A percentile compares a stretch with the other conserved stretches of the same genome.
Evolutionary conservation across 2,329 filamentous ascomycete genomes (phyloP).

Genomic region (Fusarium goolgardi): DNA sequence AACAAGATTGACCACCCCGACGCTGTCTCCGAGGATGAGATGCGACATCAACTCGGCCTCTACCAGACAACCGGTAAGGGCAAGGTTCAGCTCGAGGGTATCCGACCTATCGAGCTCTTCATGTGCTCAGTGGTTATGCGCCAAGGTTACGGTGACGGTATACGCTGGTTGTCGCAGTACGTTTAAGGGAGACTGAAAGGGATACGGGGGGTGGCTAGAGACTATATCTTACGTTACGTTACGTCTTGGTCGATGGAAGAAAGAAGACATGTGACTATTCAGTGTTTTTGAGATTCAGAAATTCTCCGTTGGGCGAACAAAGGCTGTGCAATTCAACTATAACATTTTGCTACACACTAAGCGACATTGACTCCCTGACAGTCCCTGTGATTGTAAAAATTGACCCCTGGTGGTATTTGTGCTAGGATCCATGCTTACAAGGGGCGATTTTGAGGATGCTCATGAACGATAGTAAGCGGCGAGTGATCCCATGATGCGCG

Average conservation of each 20-base stretch:
- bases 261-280: slow-evolving; percentile 41
- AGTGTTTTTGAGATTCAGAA: slow-evolving; percentile 51
- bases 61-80: slow-evolving; percentile 98
- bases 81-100: slow-evolving; percentile 91
- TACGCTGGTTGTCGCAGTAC: slow-evolving; percentile 93
- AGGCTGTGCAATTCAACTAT: slow-evolving; percentile 51
- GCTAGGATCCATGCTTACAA: slow-evolving; percentile 21
- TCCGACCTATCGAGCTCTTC: slow-evolving; percentile 95
- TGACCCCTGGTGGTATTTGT: slow-evolving; percentile 18
- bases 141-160: slow-evolving; percentile 92
- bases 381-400: slow-evolving; percentile 26
- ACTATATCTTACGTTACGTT: slow-evolving; percentile 39
- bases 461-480: slow-evolving; percentile 15
- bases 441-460: slow-evolving; percentile 21
- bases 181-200: slow-evolving; percentile 67
- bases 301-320: slow-evolving; percentile 53
- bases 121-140: slow-evolving; percentile 99
- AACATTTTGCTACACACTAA: slow-evolving; percentile 28
- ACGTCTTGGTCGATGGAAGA: slow-evolving; percentile 25
- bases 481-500: slow-evolving; percentile 22
- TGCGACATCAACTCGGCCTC: slow-evolving; percentile 89
- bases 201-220: slow-evolving; percentile 19
- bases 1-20: slow-evolving; percentile 99
- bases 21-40: slow-evolving; percentile 93
- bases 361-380: slow-evolving; percentile 3